Conservation (phyloP, 805 yeast genomes). For the Torulaspora delbrueckii region DNA sequence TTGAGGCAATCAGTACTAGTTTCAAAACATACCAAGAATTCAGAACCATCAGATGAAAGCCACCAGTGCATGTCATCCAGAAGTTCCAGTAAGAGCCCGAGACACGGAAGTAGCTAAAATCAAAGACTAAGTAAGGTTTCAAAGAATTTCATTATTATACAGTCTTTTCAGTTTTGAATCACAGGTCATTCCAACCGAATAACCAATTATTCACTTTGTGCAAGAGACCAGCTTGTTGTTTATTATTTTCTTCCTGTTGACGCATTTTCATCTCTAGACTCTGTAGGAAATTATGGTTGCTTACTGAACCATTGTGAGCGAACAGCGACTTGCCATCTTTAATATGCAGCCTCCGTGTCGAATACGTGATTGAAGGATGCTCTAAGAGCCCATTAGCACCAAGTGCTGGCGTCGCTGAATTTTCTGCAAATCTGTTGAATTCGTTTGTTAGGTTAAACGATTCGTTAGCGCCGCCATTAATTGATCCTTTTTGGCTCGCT, state of each 20-base stretch:
- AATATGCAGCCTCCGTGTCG: conserved; percentile 34
- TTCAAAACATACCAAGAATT: neutral
- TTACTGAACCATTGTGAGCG: conserved; percentile 22
- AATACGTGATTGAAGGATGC: conserved; percentile 11
- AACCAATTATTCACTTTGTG: conserved; percentile 43
- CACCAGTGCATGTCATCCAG: neutral
- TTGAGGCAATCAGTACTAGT: conserved; percentile 6
- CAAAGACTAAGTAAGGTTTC: neutral
- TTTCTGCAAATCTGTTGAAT: neutral
- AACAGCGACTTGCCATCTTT: conserved; percentile 44
- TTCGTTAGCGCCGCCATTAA: neutral
- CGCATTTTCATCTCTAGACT: conserved; percentile 31
- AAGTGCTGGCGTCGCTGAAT: conserved; percentile 1
- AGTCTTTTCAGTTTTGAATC: conserved; percentile 1
- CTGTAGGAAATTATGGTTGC: conserved; percentile 26
- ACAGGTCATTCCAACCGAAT: conserved; percentile 51
- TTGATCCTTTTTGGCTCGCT: neutral
- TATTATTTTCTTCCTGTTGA: conserved; percentile 21
- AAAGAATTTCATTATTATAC: neutral
- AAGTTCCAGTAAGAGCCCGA: conserved; percentile 7
- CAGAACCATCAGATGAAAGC: neutral
- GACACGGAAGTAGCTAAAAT: neutral
- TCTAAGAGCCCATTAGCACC: conserved; percentile 2
- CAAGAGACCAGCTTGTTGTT: conserved; percentile 21
- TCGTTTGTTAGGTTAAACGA: neutral